These are phyloP conservation scores for Cladosporium sp. DNA, from an alignment of 2,329 filamentous ascomycete genomes.

Conservation along the genomic window DNA sequence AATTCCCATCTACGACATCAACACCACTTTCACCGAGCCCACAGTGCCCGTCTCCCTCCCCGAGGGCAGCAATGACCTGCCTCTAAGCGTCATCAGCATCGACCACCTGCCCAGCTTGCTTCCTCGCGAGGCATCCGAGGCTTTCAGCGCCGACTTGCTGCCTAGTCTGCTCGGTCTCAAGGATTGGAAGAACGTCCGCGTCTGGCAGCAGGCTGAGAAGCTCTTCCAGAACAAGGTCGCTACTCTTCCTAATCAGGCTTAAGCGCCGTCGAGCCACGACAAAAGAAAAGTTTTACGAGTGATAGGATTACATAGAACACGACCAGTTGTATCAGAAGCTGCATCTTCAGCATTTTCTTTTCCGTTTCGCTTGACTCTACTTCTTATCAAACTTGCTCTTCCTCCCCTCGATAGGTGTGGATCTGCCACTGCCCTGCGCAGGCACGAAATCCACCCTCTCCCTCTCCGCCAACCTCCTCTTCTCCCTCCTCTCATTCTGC, in stretches of 20 bases:
- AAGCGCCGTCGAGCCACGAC: no score
- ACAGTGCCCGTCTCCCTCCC: slow-evolving; percentile 69
- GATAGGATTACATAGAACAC: slow-evolving; percentile 5
- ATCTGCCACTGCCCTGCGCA: slow-evolving; percentile 9
- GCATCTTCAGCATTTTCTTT: neutral
- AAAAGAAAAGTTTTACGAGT: neutral
- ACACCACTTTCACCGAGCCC: slow-evolving; percentile 84
- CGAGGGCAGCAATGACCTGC: slow-evolving; percentile 45
- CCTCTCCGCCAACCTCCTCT: slow-evolving; percentile 33
- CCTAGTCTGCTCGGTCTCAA: slow-evolving; percentile 75
- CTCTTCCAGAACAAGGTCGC: slow-evolving; percentile 79
- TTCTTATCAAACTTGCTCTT: slow-evolving; percentile 1
- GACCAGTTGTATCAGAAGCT: slow-evolving; percentile 1
- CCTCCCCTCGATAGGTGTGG: neutral
- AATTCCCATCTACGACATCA: slow-evolving; percentile 76
- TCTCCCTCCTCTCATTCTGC: slow-evolving; percentile 35
- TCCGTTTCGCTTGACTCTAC: neutral
- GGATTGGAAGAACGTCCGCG: slow-evolving; percentile 64
- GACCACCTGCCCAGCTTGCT: slow-evolving; percentile 81
- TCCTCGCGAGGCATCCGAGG: slow-evolving; percentile 80
- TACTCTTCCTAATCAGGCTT: slow-evolving; percentile 34
- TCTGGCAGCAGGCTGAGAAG: slow-evolving; percentile 84
- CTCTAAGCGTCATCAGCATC: slow-evolving; percentile 78
- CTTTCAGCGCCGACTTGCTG: slow-evolving; percentile 73
- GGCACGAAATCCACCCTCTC: slow-evolving; percentile 31